Percentiles rank a stretch among this genome's conserved stretches.
Evolutionary conservation across 768 basidiomycete species (phyloP).

Genomic region (Rhizopogon sp.): DNA sequence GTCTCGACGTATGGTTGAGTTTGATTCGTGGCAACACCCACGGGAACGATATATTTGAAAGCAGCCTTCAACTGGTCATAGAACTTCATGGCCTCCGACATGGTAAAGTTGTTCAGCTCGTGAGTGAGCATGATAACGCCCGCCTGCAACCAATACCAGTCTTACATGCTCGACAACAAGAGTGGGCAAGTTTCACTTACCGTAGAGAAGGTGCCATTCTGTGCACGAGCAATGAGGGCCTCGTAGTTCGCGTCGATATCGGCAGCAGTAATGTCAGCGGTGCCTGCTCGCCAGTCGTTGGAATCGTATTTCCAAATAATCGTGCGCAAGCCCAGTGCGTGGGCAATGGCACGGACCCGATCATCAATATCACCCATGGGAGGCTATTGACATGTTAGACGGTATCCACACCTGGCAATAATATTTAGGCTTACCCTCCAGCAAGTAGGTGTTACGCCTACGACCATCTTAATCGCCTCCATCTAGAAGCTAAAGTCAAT

Average conservation of each 20-base stretch:
- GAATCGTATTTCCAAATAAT: conserved; percentile 72
- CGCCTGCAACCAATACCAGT: conserved; percentile 20
- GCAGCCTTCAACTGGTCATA: conserved; percentile 39
- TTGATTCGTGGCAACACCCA: conserved; percentile 46
- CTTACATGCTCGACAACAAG: too few species aligned
- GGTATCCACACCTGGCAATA: background rate
- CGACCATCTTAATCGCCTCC: conserved; percentile 48
- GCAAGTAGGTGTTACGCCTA: conserved; percentile 54
- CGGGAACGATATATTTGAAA: conserved; percentile 47
- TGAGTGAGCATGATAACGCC: conserved; percentile 55
- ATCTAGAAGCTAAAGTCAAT: conserved; percentile 26
- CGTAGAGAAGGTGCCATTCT: conserved; percentile 34
- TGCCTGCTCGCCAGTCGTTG: conserved; percentile 68
- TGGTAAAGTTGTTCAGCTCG: conserved; percentile 57
- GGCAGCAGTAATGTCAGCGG: conserved; percentile 36
- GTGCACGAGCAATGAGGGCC: conserved; percentile 41
- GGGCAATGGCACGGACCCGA: conserved; percentile 67
- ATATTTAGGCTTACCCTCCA: conserved; percentile 42
- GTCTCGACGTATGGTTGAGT: conserved; percentile 50
- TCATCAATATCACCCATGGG: conserved; percentile 70
- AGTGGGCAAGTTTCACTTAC: conserved; percentile 19
- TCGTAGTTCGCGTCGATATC: conserved; percentile 52
- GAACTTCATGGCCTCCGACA: conserved; percentile 53
- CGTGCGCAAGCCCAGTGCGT: conserved; percentile 62
- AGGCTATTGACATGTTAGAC: conserved; percentile 31